These are phyloP conservation scores for Scutellaria minor DNA, from an alignment of 257 asterid species.

Conservation along the genomic window DNA sequence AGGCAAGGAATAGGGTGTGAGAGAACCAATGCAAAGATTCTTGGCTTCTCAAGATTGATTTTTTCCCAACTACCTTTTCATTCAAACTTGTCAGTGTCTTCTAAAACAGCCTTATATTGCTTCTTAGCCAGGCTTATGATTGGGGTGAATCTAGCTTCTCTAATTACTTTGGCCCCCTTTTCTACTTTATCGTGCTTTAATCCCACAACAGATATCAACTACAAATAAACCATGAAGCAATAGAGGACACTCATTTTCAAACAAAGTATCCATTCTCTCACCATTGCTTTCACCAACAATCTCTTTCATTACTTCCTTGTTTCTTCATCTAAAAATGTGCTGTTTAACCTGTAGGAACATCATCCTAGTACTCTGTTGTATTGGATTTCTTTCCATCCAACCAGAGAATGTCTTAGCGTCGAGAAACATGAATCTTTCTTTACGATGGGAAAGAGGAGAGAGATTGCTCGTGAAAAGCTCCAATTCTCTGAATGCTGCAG, in stretches of 20 bases:
- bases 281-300: slow-evolving; percentile 25
- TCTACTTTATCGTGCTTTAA: slow-evolving; percentile 59
- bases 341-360: slow-evolving; percentile 44
- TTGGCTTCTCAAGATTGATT: slow-evolving; percentile 83
- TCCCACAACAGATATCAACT: slow-evolving; percentile 45
- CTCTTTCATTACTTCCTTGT: slow-evolving; percentile 35
- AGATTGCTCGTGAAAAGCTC: slow-evolving; percentile 44
- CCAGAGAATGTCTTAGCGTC: slow-evolving; percentile 52
- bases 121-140: slow-evolving; percentile 75
- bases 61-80: slow-evolving; percentile 53
- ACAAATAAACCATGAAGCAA: slow-evolving; percentile 36
- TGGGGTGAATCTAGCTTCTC: slow-evolving; percentile 73
- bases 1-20: slow-evolving; percentile 54
- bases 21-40: slow-evolving; percentile 67
- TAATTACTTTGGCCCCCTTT: slow-evolving; percentile 51
- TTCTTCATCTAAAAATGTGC: slow-evolving; percentile 48
- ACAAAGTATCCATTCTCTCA: slow-evolving; percentile 38
- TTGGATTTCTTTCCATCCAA: slow-evolving; percentile 53
- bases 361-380: slow-evolving; percentile 47
- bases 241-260: slow-evolving; percentile 42
- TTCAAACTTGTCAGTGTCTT: slow-evolving; percentile 83
- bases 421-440: slow-evolving; percentile 53
- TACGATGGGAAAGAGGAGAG: slow-evolving; percentile 47
- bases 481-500: slow-evolving; percentile 42
- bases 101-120: slow-evolving; percentile 77